Conservation (phyloP, 1,284 basidiomycete species). For the Hemileia vastatrix region DNA sequence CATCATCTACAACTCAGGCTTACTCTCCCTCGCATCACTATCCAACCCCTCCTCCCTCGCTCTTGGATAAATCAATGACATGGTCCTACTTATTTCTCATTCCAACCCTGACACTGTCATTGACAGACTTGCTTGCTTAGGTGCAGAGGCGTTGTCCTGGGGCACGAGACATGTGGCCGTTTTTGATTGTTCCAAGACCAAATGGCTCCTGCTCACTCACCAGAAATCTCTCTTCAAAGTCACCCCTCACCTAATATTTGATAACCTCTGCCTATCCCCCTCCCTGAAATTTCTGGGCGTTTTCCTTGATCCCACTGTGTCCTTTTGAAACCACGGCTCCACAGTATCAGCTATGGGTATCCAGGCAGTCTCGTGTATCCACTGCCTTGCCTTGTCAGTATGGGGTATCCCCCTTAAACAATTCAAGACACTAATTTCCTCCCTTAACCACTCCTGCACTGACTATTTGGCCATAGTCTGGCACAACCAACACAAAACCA, state of each 20-base stretch:
- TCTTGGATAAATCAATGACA: conserved; percentile 2
- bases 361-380: neutral
- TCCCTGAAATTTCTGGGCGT: conserved; percentile 7
- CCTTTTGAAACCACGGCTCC: neutral
- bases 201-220: too few species aligned
- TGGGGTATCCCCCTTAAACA: neutral
- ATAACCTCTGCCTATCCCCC: too few species aligned
- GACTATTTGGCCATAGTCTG: neutral
- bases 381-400: neutral
- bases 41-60: neutral
- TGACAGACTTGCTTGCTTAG: neutral
- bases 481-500: neutral
- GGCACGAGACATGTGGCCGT: neutral
- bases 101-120: neutral
- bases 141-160: neutral
- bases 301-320: neutral
- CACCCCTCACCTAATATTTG: too few species aligned
- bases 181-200: too few species aligned
- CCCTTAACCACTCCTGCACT: neutral
- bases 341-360: neutral
- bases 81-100: neutral
- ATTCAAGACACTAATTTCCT: neutral
- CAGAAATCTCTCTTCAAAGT: too few species aligned
- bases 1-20: conserved; percentile 7
- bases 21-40: neutral